Conservation (phyloP, 257 asterid species). For the Solanum rostratum region DNA sequence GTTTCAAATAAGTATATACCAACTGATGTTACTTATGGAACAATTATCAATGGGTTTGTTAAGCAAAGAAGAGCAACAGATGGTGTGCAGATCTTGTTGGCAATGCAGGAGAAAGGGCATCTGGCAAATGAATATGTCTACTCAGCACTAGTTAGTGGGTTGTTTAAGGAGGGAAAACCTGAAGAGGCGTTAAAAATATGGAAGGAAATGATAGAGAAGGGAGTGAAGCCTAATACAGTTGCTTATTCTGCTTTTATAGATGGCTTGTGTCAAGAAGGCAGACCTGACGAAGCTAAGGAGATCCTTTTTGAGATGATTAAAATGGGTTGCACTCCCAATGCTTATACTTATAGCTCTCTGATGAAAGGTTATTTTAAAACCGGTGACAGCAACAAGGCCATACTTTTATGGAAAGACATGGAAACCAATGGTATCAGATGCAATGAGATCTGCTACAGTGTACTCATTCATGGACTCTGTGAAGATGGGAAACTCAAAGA, state of each 20-base stretch:
- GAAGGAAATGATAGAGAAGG: slow-evolving; percentile 51
- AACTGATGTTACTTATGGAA: slow-evolving; percentile 69
- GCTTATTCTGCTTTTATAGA: slow-evolving; percentile 78
- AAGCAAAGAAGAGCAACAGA: slow-evolving; percentile 61
- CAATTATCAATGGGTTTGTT: slow-evolving; percentile 71
- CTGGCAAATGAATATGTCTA: slow-evolving; percentile 45
- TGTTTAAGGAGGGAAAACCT: slow-evolving; percentile 59
- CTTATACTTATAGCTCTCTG: slow-evolving; percentile 60
- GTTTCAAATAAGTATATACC: slow-evolving; percentile 51
- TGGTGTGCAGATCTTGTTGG: slow-evolving; percentile 38
- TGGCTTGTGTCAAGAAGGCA: slow-evolving; percentile 64
- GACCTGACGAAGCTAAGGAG: slow-evolving; percentile 55
- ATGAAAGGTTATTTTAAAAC: slow-evolving; percentile 73
- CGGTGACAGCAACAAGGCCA: slow-evolving; percentile 57
- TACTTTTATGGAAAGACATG: slow-evolving; percentile 67
- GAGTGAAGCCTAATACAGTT: slow-evolving; percentile 58
- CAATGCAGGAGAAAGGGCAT: slow-evolving; percentile 72
- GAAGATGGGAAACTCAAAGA: slow-evolving; percentile 59
- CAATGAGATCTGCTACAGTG: slow-evolving; percentile 61
- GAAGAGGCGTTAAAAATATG: slow-evolving; percentile 57
- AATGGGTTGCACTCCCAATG: slow-evolving; percentile 55
- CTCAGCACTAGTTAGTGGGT: slow-evolving; percentile 77
- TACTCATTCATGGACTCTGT: slow-evolving; percentile 72
- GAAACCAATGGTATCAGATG: slow-evolving; percentile 28
- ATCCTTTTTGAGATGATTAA: slow-evolving; percentile 45